Percentiles rank a stretch among this genome's conserved stretches.
Evolutionary conservation across 305 asterid genomes (phyloP).

Genomic region (Ajuga reptans): DNA sequence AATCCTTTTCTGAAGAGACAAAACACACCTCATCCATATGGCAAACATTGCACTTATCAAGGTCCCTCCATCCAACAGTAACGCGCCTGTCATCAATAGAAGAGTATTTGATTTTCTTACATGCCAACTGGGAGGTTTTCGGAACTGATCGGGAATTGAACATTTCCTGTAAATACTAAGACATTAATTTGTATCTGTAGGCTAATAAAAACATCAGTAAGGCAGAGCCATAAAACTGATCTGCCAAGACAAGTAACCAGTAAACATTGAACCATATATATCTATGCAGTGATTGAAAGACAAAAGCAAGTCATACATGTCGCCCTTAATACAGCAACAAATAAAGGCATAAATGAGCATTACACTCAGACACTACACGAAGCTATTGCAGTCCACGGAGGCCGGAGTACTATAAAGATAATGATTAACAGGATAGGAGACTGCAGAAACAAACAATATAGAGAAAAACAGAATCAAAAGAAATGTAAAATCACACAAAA

Average conservation of each 20-base stretch:
- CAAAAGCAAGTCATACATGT: slow-evolving; percentile 1
- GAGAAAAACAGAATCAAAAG: not conserved
- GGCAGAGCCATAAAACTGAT: not conserved
- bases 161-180: slow-evolving; percentile 53
- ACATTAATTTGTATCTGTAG: slow-evolving; percentile 6
- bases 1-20: slow-evolving; percentile 12
- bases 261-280: slow-evolving; percentile 6
- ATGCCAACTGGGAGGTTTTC: slow-evolving; percentile 44
- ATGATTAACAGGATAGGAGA: not conserved
- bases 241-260: slow-evolving; percentile 12
- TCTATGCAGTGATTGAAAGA: slow-evolving; percentile 1
- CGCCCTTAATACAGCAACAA: not conserved
- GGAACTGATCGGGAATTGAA: slow-evolving; percentile 42
- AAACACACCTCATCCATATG: slow-evolving; percentile 93
- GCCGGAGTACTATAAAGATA: not conserved
- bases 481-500: not conserved
- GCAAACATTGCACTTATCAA: slow-evolving; percentile 97
- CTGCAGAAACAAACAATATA: not conserved
- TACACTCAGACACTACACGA: not conserved
- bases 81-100: slow-evolving; percentile 73
- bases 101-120: slow-evolving; percentile 41
- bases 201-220: slow-evolving; percentile 25
- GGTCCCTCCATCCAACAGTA: slow-evolving; percentile 90
- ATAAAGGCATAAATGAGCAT: slow-evolving; percentile 10
- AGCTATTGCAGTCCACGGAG: not conserved